These are phyloP conservation scores for Phytopythium cucurbitacearum DNA, from an alignment of 352 stramenopile genomes.

Conservation along the genomic window DNA sequence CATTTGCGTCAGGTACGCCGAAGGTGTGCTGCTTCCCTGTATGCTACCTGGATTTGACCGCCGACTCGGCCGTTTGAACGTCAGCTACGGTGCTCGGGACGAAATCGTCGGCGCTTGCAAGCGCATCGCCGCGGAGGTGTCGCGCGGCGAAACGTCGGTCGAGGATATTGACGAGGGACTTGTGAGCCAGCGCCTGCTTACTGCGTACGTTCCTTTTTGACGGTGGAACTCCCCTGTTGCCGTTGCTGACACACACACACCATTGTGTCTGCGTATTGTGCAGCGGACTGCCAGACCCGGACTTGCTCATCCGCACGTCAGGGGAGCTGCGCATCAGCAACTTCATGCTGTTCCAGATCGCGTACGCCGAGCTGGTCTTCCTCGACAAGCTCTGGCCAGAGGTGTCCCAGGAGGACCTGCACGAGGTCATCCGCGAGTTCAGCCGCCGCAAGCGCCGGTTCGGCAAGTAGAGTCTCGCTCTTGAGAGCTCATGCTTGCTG, in stretches of 20 bases:
- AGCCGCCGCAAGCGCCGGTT: constrained; percentile 86
- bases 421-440: constrained; percentile 80
- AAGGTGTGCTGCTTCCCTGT: constrained; percentile 1
- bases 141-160: constrained; percentile 43
- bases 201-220: constrained; percentile 46
- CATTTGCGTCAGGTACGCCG: constrained; percentile 70
- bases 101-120: constrained; percentile 93
- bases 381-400: constrained; percentile 95
- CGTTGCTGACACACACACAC: not conserved
- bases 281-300: constrained; percentile 87
- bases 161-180: constrained; percentile 79
- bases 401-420: constrained; percentile 82
- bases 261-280: constrained; percentile 11
- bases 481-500: not conserved
- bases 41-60: not conserved
- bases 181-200: constrained; percentile 74
- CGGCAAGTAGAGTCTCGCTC: constrained; percentile 58
- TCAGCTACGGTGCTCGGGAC: constrained; percentile 93
- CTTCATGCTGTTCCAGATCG: constrained; percentile 95
- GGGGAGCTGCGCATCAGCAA: constrained; percentile 95
- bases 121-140: constrained; percentile 85
- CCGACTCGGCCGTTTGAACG: constrained; percentile 12
- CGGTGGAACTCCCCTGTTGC: not conserved
- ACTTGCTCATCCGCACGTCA: constrained; percentile 94
- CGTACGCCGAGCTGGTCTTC: constrained; percentile 95